Conservation (phyloP, 495 filamentous ascomycete species). For the Sabuloglossum arenarium region DNA sequence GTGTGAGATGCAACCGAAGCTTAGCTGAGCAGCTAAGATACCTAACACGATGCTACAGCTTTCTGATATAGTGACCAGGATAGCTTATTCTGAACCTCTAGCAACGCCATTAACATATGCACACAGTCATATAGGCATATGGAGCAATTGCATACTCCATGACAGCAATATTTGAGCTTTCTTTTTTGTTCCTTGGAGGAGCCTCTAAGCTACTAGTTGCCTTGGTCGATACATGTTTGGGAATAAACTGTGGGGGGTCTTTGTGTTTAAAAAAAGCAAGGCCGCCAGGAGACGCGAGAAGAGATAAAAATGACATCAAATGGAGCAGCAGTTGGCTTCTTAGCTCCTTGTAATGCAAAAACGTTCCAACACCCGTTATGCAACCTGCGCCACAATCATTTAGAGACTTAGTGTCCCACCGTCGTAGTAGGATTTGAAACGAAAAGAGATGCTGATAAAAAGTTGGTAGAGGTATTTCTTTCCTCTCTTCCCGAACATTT, state of each 20-base stretch:
- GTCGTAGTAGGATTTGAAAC: neutral
- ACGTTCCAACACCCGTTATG: slow-evolving; percentile 1
- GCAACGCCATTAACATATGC: no score
- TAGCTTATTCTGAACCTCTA: no score
- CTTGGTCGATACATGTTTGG: neutral
- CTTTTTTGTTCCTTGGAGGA: no score
- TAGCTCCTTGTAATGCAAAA: neutral
- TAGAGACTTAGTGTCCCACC: neutral
- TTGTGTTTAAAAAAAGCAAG: neutral
- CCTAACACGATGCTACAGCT: no score
- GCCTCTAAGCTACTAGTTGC: no score
- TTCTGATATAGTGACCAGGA: no score
- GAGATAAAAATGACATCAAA: neutral
- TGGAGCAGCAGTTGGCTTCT: neutral
- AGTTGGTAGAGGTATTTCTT: neutral
- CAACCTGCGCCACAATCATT: neutral
- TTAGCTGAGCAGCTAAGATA: no score
- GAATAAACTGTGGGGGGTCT: no score
- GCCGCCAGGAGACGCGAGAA: neutral
- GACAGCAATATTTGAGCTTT: no score
- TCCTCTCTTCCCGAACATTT: neutral
- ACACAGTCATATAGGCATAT: no score
- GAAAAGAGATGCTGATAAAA: neutral
- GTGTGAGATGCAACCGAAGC: no score
- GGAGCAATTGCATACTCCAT: no score